phyloP scores from a whole-genome alignment of 2,329 filamentous ascomycete genomes.

The Scleromitrula shiraiana region DNA sequence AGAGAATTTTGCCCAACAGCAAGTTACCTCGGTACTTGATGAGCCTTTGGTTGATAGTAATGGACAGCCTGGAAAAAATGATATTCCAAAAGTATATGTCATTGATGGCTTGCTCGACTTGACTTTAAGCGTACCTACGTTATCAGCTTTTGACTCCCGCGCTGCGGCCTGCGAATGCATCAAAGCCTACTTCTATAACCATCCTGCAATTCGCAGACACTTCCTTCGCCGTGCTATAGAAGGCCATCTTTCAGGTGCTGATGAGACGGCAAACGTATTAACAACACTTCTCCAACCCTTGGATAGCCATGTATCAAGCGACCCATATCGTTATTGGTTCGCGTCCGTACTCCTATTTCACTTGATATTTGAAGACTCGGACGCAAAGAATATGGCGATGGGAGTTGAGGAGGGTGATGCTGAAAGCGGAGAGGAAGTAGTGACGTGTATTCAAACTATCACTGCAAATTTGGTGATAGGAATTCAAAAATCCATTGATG shows the following conservation, averaged over 20 bases:
- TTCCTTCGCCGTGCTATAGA: conserved; percentile 85
- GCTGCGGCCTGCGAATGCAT: conserved; percentile 83
- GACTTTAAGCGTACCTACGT: conserved; percentile 58
- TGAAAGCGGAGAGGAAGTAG: conserved; percentile 82
- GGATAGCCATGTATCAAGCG: conserved; percentile 51
- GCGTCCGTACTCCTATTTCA: conserved; percentile 82
- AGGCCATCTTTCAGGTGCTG: conserved; percentile 66
- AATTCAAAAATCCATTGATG: conserved; percentile 67
- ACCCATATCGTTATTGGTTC: conserved; percentile 87
- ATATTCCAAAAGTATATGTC: conserved; percentile 66
- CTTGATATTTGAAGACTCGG: conserved; percentile 68
- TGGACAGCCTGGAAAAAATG: conserved; percentile 39
- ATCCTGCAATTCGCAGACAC: conserved; percentile 73
- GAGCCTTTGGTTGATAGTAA: conserved; percentile 29
- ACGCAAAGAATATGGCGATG: conserved; percentile 74
- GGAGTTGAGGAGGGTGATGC: conserved; percentile 83
- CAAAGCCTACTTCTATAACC: conserved; percentile 83
- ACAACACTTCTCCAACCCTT: conserved; percentile 68
- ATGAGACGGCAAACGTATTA: conserved; percentile 82
- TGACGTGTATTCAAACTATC: conserved; percentile 86
- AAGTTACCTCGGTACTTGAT: conserved; percentile 57
- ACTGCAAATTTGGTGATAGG: conserved; percentile 78
- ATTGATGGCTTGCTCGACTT: conserved; percentile 89
- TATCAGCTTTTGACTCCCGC: conserved; percentile 68
- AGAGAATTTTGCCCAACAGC: conserved; percentile 80